Conservation (phyloP, 1,284 basidiomycete species). For the Cryptococcus amylolentus region DNA sequence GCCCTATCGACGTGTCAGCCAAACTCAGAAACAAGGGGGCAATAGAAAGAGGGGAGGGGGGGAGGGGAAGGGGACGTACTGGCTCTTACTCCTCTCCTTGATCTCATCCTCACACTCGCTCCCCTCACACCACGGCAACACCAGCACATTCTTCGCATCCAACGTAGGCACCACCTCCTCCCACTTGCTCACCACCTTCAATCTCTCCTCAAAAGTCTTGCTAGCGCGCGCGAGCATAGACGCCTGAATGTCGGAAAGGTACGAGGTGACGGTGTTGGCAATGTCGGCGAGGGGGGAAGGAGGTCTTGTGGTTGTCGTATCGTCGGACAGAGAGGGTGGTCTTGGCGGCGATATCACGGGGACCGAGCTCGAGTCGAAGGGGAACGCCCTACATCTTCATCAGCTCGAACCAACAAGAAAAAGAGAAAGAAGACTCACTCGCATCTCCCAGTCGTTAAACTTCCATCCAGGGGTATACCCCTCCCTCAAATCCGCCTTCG, state of each 20-base stretch:
- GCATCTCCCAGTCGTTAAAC: conserved; percentile 99
- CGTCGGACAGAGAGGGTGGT: conserved; percentile 83
- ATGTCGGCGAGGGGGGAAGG: conserved; percentile 67
- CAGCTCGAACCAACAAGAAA: not conserved
- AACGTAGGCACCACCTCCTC: conserved; percentile 85
- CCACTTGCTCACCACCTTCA: conserved; percentile 79
- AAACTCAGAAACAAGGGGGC: conserved; percentile 1
- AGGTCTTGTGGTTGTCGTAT: conserved; percentile 75
- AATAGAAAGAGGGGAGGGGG: not conserved
- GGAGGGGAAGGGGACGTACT: conserved; percentile 53
- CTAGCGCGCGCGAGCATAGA: conserved; percentile 85
- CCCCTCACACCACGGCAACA: conserved; percentile 95
- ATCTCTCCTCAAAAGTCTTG: conserved; percentile 66
- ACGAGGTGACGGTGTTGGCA: conserved; percentile 57
- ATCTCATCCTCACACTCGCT: conserved; percentile 96
- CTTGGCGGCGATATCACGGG: conserved; percentile 80
- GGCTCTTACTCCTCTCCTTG: conserved; percentile 77
- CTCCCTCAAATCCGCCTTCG: conserved; percentile 87
- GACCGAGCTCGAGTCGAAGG: conserved; percentile 93
- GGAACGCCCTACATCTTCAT: conserved; percentile 71
- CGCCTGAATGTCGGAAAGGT: conserved; percentile 81
- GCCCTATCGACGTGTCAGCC: conserved; percentile 52
- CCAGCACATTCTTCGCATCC: conserved; percentile 82
- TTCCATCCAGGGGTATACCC: conserved; percentile 98
- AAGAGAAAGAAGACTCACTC: conserved; percentile 55